Conservation (phyloP, 192 early-diverging fungal genomes). For the Backusella macrospora region DNA sequence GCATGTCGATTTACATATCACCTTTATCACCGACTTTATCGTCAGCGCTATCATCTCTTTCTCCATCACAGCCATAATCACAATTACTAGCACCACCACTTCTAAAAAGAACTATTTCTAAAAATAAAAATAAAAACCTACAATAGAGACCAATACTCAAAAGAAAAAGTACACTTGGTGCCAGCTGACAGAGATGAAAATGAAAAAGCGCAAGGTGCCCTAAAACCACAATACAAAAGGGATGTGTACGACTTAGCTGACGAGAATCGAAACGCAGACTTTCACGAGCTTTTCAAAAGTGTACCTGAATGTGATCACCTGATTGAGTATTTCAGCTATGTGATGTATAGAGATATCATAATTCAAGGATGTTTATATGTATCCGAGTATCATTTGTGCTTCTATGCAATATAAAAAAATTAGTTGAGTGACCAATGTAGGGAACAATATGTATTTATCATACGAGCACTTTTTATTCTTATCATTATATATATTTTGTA, state of each 20-base stretch:
- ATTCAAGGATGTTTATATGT: slow-evolving; percentile 83
- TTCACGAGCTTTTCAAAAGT: slow-evolving; percentile 8
- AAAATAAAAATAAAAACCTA: too few species aligned
- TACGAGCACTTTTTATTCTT: too few species aligned
- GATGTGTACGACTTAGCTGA: neutral
- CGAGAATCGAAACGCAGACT: neutral
- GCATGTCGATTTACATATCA: neutral
- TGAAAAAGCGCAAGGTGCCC: neutral
- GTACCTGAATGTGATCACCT: slow-evolving; percentile 14
- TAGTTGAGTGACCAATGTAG: slow-evolving; percentile 80
- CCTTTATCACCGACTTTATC: neutral
- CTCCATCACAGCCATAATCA: neutral
- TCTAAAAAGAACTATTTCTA: neutral
- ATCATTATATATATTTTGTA: too few species aligned
- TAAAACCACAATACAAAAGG: too few species aligned
- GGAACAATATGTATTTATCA: slow-evolving; percentile 3
- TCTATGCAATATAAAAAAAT: slow-evolving; percentile 87
- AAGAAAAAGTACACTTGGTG: neutral
- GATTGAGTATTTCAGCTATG: slow-evolving; percentile 67
- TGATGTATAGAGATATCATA: slow-evolving; percentile 84
- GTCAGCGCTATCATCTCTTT: neutral
- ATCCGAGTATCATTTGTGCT: slow-evolving; percentile 77
- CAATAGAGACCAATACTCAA: neutral
- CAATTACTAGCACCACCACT: neutral
- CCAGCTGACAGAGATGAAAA: neutral